Base-by-base conservation (phyloP, 495 filamentous ascomycete genomes). In the Parathielavia appendiculata region DNA sequence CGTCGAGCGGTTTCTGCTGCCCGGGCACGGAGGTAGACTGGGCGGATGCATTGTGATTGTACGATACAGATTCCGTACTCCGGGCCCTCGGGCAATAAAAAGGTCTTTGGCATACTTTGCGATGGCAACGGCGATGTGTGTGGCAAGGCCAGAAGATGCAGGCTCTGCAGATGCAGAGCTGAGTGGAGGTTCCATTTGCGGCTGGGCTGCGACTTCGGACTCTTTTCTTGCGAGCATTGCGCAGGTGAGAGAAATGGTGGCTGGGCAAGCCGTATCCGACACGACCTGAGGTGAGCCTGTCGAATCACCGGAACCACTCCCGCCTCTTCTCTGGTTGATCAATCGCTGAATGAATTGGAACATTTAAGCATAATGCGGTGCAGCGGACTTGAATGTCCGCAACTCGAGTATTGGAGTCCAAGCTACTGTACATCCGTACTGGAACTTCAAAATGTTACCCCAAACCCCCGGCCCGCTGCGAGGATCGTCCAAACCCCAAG, bases 31-130 rank as follows among this genome's bases (percentile, higher is more conserved):
- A 41, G 54, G 38, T 46, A 60, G 43, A 22, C 50, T 53, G 57
- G 59, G 58, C 44, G 53, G 64, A 61, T 59, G 58, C 54, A 58
- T 59, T 43, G 59, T 35, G 47, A 34, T 66, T 69, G 66, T 69
- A 69, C 64, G 64, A 56, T 63, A 62, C 54, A 59, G 35, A 41
- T 55, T 63, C 56, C 54, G 61, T 62, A 63, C 45, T 45, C 51
- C 56, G 57, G 63, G 54, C 57, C 57, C 14, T 51, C 30, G 53
- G 55, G 30, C 47, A 40, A 47, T 14, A 22, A 56, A 59, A 59
- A 56, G 51, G 41, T 55, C 50, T 12, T 39, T 32, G 43, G 32
- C 51, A 36, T 20, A 36, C 16, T 40, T 23, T 38, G 11, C 30
- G 20, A 30, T 17, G 36, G 16, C 14, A 13, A 41, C 23, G 4